A percentile compares a stretch with the other conserved stretches of the same genome.
Evolutionary conservation across 192 early-diverging fungal genomes (phyloP).

Genomic region (Geranomyces variabilis): DNA sequence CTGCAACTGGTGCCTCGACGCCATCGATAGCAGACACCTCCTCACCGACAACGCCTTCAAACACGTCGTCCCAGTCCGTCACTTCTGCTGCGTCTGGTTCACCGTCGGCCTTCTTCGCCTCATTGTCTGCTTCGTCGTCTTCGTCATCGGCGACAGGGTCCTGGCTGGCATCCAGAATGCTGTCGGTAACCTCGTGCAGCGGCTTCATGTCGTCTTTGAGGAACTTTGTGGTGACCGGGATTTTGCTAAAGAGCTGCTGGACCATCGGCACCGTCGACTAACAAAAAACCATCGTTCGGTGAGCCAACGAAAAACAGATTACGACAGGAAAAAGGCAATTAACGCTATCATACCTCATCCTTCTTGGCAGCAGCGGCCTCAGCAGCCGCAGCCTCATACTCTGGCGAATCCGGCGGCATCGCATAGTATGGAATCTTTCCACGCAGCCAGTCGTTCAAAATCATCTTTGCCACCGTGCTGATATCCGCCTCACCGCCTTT

Average conservation of each 20-base stretch:
- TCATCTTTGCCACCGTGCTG: conserved; percentile 90
- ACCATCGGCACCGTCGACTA: conserved; percentile 53
- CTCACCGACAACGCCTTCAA: conserved; percentile 78
- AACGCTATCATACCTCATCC: too few species aligned
- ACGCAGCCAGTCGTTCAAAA: conserved; percentile 97
- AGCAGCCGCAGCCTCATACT: conserved; percentile 44
- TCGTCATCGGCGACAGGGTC: conserved; percentile 50
- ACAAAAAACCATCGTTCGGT: background rate
- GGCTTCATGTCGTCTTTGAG: conserved; percentile 78
- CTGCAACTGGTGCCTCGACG: conserved; percentile 23
- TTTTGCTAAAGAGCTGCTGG: conserved; percentile 90
- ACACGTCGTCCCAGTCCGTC: conserved; percentile 87
- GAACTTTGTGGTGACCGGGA: conserved; percentile 83
- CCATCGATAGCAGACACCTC: conserved; percentile 39
- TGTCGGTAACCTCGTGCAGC: conserved; percentile 51
- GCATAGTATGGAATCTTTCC: conserved; percentile 96
- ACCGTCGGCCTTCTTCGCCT: conserved; percentile 29
- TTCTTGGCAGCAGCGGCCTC: background rate
- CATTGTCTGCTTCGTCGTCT: conserved; percentile 36
- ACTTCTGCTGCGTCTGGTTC: conserved; percentile 52
- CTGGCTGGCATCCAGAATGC: conserved; percentile 38
- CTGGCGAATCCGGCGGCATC: conserved; percentile 67
- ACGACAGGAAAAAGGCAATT: background rate
- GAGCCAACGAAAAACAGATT: background rate
- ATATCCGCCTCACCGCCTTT: conserved; percentile 97